Evolutionary conservation across 768 basidiomycete species (phyloP).

Genomic region (Chalciporus piperatus): DNA sequence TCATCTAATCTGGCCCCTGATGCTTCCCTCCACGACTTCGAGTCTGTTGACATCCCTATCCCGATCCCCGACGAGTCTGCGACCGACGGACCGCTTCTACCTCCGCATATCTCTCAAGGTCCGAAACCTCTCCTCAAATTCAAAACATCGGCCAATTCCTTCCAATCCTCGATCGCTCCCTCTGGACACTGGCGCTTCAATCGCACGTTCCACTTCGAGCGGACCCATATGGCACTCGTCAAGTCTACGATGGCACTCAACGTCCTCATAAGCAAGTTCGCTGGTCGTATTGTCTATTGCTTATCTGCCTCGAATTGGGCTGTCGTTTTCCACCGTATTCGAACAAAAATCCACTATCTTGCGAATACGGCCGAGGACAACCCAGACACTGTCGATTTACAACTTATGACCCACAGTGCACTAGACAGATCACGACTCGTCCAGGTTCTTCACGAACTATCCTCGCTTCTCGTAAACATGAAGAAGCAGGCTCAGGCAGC

Average conservation of each 20-base stretch:
- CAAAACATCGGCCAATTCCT: conserved; percentile 40
- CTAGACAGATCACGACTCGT: conserved; percentile 68
- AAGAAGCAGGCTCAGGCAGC: conserved; percentile 68
- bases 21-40: conserved; percentile 69
- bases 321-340: conserved; percentile 69
- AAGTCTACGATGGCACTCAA: conserved; percentile 55
- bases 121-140: conserved; percentile 31
- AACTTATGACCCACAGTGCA: conserved; percentile 74
- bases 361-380: conserved; percentile 50
- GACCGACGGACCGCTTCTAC: conserved; percentile 28
- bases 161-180: conserved; percentile 37
- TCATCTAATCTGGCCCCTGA: conserved; percentile 61
- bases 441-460: conserved; percentile 74
- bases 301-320: conserved; percentile 88
- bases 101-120: conserved; percentile 40
- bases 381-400: conserved; percentile 71
- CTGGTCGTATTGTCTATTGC: conserved; percentile 79
- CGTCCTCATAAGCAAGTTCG: conserved; percentile 63
- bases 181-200: conserved; percentile 22
- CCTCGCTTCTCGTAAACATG: conserved; percentile 81
- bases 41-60: conserved; percentile 47
- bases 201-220: conserved; percentile 47
- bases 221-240: conserved; percentile 58
- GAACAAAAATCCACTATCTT: conserved; percentile 64
- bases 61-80: conserved; percentile 20